Percentiles rank a stretch among this genome's conserved stretches.
Conservation (phyloP, 2,329 filamentous ascomycete genomes). For the Pyricularia grisea region DNA sequence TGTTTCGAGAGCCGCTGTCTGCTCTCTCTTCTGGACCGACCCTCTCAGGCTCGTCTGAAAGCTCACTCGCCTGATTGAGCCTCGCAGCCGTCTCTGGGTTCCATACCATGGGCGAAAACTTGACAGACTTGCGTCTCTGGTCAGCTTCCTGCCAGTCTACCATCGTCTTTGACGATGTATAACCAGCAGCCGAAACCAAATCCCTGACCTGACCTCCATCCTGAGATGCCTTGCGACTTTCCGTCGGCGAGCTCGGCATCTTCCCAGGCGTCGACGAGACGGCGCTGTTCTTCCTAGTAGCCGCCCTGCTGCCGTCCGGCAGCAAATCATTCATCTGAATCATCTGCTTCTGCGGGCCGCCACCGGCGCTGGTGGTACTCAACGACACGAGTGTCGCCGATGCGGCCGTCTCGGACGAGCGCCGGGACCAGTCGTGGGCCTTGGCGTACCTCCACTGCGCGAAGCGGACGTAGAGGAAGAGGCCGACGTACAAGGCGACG, state of each 20-base stretch:
- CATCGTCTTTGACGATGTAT: background rate
- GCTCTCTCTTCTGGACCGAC: background rate
- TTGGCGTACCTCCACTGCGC: constrained; percentile 1
- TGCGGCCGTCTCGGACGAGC: background rate
- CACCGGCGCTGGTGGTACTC: background rate
- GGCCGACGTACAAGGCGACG: constrained; percentile 53
- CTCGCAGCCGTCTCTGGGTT: background rate
- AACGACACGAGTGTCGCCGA: background rate
- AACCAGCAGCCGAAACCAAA: background rate
- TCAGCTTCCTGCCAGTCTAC: background rate
- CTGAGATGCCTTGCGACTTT: background rate
- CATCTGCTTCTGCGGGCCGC: background rate
- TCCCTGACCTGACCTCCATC: background rate
- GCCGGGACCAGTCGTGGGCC: background rate
- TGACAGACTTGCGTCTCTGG: background rate
- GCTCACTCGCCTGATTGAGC: background rate
- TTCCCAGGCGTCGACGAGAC: background rate
- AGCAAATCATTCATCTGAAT: background rate
- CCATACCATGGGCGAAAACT: background rate
- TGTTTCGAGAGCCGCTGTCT: background rate
- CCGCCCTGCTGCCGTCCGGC: background rate
- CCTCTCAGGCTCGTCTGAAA: background rate
- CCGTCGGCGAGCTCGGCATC: background rate
- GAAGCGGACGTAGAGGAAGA: constrained; percentile 57
- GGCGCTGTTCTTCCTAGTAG: background rate